Base-by-base conservation (phyloP, 306 rosid genomes). In the Sindora glabra region DNA sequence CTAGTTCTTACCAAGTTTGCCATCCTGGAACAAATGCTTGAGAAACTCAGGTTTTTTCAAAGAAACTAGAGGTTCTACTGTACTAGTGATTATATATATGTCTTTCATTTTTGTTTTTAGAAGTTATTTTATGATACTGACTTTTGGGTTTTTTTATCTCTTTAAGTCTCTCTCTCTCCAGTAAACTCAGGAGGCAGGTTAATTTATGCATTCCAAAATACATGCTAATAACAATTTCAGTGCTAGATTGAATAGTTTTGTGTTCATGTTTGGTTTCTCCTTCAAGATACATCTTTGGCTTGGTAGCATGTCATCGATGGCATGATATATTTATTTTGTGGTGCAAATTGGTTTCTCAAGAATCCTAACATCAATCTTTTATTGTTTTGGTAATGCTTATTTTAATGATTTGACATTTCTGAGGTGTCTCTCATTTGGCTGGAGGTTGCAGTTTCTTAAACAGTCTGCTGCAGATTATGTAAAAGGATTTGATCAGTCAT, bases 401-500 rank as follows among this genome's bases (percentile, higher is more conserved):
- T 12, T 42, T 26, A 15, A 19, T 41, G 37, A 38, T 59, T 67
- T 63, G 41, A 41, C 39, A 62, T 56, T 66, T 75, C 66, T 82
- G 75, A 81, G 58, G 53, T 27, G 44, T 59, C 40, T 66, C 55
- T 65, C 17, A 47, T 42, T 78, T 50, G 54, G 37, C 36, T 36
- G 67, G 74, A 42, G 55, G 39, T 72, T 76, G 75, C 96, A 89
- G 99, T 78, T 86, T 76, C 90, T 94, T 65, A 84, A 79, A 50
- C 94, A 84, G 81, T 77, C 97, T 45, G 94, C 87, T 41, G 64
- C 84, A 41, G 97, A 94, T 73, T 84, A 82, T 68, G 75, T 82
- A 47, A 71, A 77, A 60, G 77, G 64, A 57, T 89, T 82, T 77
- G 95, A 94, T 50, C 79, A 76, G 42, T 80, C 97, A 40, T 61